Percentiles rank a stretch among this genome's conserved stretches.
Conservation (phyloP, 441 rosid genomes). For the Viola pubescens region DNA sequence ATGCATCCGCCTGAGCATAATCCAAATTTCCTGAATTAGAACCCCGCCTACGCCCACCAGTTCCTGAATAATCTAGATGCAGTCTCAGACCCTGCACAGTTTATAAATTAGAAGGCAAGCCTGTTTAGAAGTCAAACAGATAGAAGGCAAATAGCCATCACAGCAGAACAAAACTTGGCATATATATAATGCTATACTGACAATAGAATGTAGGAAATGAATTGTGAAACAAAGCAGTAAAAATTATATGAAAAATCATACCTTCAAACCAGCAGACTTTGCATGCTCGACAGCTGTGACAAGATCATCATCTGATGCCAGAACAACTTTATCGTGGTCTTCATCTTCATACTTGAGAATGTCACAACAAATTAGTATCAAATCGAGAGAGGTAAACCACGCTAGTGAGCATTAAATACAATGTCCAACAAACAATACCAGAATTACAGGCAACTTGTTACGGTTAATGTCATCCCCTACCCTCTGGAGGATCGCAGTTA, state of each 20-base stretch:
- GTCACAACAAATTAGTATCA: slow-evolving; percentile 16
- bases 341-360: slow-evolving; percentile 82
- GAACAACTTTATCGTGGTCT: slow-evolving; percentile 84
- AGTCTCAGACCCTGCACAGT: slow-evolving; percentile 73
- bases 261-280: slow-evolving; percentile 80
- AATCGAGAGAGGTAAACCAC: slow-evolving; percentile 1
- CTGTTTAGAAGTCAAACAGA: background rate
- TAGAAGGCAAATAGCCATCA: background rate
- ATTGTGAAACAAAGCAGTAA: too few relatives aligned
- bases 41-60: slow-evolving; percentile 29
- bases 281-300: slow-evolving; percentile 81
- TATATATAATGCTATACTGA: too few relatives aligned
- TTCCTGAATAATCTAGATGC: slow-evolving; percentile 70
- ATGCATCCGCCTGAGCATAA: slow-evolving; percentile 57
- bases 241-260: slow-evolving; percentile 14
- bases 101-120: slow-evolving; percentile 6
- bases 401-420: background rate
- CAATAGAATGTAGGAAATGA: background rate
- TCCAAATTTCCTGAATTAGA: slow-evolving; percentile 41
- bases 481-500: slow-evolving; percentile 81
- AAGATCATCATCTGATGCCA: slow-evolving; percentile 83
- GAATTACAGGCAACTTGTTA: slow-evolving; percentile 69
- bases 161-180: background rate
- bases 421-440: slow-evolving; percentile 36
- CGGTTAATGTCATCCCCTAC: slow-evolving; percentile 76